Evolutionary conservation across 2,329 filamentous ascomycete genomes (phyloP), one percentile per base, ranked within the genome.

Genomic region (Aspergillus bombycis): DNA sequence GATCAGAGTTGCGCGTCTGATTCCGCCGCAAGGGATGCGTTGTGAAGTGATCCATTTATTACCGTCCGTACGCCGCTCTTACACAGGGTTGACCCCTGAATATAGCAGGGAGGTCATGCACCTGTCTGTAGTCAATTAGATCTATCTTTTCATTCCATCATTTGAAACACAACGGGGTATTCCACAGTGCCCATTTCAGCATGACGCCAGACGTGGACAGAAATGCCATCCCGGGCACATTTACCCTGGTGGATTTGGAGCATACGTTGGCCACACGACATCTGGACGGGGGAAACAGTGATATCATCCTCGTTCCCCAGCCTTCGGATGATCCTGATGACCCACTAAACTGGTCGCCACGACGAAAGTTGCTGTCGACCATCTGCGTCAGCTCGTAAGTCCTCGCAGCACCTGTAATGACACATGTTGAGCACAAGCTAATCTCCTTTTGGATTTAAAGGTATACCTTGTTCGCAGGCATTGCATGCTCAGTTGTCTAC

Each of bases 281-380:
- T 68, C 62, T 75, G 23, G 68, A 72, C 12, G 52, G 60, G 16
- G 72, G 72, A 0, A 67, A 77, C 38, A 57, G 65, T 28, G 79
- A 81, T 48, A 79, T 83, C 53, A 74, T 82, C 2, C 71, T 82
- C 4, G 74, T 81, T 1, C 81, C 81, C 0, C 69, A 74, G 2
- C 82, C 82, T 0, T 82, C 80, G 1, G 67, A 71, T 46, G 79
- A 84, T 64, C 80, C 80, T 1, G 79, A 83, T 60, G 81, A 83
- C 65, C 81, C 81, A 14, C 68, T 83, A 56, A 82, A 82, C 54
- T 83, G 81, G 81, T 74, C 77, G n/a, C 72, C 67, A 6, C 67
- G 72, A n/a, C 75, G 81, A 46, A 83, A 83, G 64, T 58, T 77
- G 6, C 61, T 82, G 26, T 80, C 80, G 1, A 79, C 79, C 1